Evolutionary conservation across 2,329 filamentous ascomycete genomes (phyloP), one percentile per base, ranked within the genome.

Genomic region (Ophiostoma pallidulum): DNA sequence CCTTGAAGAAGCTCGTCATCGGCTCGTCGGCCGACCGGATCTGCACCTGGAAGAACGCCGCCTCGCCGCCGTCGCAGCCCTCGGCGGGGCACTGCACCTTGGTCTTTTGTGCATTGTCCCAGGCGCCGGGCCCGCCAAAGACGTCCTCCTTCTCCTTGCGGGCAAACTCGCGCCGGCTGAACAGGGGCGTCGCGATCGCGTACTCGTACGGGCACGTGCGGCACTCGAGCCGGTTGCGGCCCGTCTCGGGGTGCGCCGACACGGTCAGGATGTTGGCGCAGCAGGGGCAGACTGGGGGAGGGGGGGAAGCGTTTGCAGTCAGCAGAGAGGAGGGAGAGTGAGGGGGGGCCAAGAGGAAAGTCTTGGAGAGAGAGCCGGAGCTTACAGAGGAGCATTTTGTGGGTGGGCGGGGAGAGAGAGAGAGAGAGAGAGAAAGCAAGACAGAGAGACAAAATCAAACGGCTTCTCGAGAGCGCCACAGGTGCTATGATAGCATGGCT

Each of bases 11-110:
- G 51, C 82, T 91, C 56, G 92, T 98, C 86, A 95, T 96, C 51
- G 92, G 92, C 74, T 98, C 92, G 69, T 98, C 92, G 45, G 92
- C 92, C 72, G 88, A 94, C 58, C 92, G 82, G 68, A 97, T 97
- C 75, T 98, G 92, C 58, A 97, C 81, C 73, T 95, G 88, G 72
- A 90, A 94, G 71, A 91, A 97, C 54, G 90, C 94, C 4, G 92
- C 92, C 69, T 88, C 80, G 51, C 80, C 75, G 53, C 88, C 88
- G 60, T 86, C 75, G 71, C 92, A 98, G 48, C 75, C 75, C 35
- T 89, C 81, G 53, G 81, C 81, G 22, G 86, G 80, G 65, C 92
- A 98, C 74, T 92, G 86, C 41, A 84, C 84, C 48, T 77, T 72
- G 26, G 81, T 80, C 74, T 89, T 91, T 62, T 94, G 84, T 51